Evolutionary conservation across 345 rosid genomes (phyloP).

Genomic region (Rhizophora mangle): DNA sequence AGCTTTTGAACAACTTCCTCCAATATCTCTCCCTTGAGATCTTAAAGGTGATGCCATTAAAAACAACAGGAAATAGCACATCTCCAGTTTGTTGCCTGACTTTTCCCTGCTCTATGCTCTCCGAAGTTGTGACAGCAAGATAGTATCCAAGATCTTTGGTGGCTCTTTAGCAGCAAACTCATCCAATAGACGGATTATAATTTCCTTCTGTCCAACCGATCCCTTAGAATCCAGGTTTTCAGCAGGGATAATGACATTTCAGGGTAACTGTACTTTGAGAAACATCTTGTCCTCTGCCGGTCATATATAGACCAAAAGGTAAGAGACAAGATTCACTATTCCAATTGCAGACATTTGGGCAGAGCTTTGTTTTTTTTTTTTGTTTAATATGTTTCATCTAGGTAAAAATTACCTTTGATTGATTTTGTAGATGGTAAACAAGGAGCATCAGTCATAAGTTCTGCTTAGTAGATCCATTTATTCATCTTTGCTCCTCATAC

Average conservation of each 20-base stretch:
- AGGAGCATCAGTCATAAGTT: too few relatives aligned
- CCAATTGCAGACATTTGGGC: neutral
- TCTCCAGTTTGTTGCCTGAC: slow-evolving; percentile 69
- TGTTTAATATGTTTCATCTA: too few relatives aligned
- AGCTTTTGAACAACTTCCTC: slow-evolving; percentile 63
- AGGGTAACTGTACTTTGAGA: slow-evolving; percentile 65
- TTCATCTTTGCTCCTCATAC: too few relatives aligned
- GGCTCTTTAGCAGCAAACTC: slow-evolving; percentile 61
- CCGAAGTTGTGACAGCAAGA: slow-evolving; percentile 52
- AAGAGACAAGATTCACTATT: neutral
- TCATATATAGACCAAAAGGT: slow-evolving; percentile 6
- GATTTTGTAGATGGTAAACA: too few relatives aligned
- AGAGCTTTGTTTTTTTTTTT: too few relatives aligned
- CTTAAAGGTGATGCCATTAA: slow-evolving; percentile 75
- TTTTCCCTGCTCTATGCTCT: slow-evolving; percentile 68
- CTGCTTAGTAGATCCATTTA: too few relatives aligned
- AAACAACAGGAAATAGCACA: slow-evolving; percentile 67
- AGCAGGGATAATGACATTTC: slow-evolving; percentile 79
- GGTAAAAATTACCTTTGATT: too few relatives aligned
- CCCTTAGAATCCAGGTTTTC: slow-evolving; percentile 66
- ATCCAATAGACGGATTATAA: slow-evolving; percentile 52
- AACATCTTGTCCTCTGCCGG: slow-evolving; percentile 41
- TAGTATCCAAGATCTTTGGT: slow-evolving; percentile 73
- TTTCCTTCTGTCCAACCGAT: slow-evolving; percentile 61
- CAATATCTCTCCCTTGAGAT: slow-evolving; percentile 68